Evolutionary conservation across 169 alveolate species (phyloP).

Genomic region (Toxoplasma gondii): DNA sequence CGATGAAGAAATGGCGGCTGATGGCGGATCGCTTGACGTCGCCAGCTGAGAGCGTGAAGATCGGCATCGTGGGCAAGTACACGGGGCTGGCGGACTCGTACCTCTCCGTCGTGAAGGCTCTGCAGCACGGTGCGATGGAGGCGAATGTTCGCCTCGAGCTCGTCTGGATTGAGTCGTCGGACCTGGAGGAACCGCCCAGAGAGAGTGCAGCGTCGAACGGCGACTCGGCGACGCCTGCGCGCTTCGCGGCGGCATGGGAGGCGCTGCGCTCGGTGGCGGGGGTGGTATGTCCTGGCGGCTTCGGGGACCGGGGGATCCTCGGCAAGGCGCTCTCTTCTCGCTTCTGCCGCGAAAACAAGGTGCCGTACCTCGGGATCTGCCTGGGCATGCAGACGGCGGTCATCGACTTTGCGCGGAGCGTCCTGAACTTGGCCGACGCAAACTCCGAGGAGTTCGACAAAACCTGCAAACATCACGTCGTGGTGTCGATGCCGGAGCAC

Average conservation of each 20-base stretch:
- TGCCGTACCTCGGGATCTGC: conserved; percentile 88
- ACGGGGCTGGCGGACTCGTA: conserved; percentile 93
- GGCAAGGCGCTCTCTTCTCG: conserved; percentile 89
- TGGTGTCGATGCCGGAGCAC: conserved; percentile 80
- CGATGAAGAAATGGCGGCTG: conserved; percentile 26
- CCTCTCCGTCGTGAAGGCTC: conserved; percentile 91
- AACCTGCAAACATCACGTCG: conserved; percentile 68
- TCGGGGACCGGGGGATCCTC: conserved; percentile 93
- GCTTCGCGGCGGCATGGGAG: conserved; percentile 79
- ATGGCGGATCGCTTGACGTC: conserved; percentile 52
- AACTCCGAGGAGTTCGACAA: conserved; percentile 77
- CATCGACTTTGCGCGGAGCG: conserved; percentile 74
- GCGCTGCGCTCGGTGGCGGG: conserved; percentile 84
- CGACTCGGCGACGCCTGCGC: neutral
- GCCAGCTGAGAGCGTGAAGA: conserved; percentile 73
- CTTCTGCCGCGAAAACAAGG: conserved; percentile 84
- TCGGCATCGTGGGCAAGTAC: conserved; percentile 95
- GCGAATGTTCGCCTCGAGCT: conserved; percentile 78
- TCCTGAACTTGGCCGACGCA: conserved; percentile 75
- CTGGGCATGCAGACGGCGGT: conserved; percentile 95
- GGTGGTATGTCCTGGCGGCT: conserved; percentile 95
- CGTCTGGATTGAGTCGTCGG: conserved; percentile 82
- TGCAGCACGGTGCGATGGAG: conserved; percentile 92
- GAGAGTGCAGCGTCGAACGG: conserved; percentile 30
- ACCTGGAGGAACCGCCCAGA: conserved; percentile 64